A percentile compares a stretch with the other conserved stretches of the same genome.
Conservation (phyloP, 768 basidiomycete species). For the Collybiopsis luxurians region DNA sequence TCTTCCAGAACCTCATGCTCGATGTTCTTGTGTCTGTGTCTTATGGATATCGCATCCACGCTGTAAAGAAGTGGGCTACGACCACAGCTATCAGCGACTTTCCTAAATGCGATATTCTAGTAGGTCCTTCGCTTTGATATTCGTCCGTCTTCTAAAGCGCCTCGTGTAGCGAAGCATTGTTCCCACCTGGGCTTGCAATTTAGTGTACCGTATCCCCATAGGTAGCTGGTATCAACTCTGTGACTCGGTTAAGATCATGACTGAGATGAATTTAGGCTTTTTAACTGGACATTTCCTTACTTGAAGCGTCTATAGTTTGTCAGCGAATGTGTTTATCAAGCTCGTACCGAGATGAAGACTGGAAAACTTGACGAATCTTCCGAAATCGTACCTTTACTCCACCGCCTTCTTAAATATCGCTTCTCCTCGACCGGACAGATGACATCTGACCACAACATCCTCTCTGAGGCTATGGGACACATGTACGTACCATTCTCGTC, state of each 20-base stretch:
- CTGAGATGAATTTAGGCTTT: slow-evolving; percentile 52
- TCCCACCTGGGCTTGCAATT: slow-evolving; percentile 68
- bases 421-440: slow-evolving; percentile 42
- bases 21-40: too few relatives aligned
- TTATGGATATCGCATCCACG: slow-evolving; percentile 70
- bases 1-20: slow-evolving; percentile 80
- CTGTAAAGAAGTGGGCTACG: slow-evolving; percentile 66
- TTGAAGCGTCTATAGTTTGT: slow-evolving; percentile 7
- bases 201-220: slow-evolving; percentile 69
- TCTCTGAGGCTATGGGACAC: slow-evolving; percentile 84
- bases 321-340: slow-evolving; percentile 72
- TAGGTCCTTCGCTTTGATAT: slow-evolving; percentile 25
- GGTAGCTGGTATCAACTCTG: slow-evolving; percentile 73
- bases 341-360: slow-evolving; percentile 62
- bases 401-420: slow-evolving; percentile 63
- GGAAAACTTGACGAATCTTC: slow-evolving; percentile 45
- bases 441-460: slow-evolving; percentile 70
- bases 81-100: slow-evolving; percentile 77
- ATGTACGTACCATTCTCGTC: too few relatives aligned
- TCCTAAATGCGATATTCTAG: slow-evolving; percentile 72
- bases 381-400: slow-evolving; percentile 61
- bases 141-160: slow-evolving; percentile 11
- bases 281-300: not conserved
- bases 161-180: slow-evolving; percentile 69
- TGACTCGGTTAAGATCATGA: slow-evolving; percentile 77